Conservation (phyloP, 257 asterid genomes). For the Solanum ossicruentum region DNA sequence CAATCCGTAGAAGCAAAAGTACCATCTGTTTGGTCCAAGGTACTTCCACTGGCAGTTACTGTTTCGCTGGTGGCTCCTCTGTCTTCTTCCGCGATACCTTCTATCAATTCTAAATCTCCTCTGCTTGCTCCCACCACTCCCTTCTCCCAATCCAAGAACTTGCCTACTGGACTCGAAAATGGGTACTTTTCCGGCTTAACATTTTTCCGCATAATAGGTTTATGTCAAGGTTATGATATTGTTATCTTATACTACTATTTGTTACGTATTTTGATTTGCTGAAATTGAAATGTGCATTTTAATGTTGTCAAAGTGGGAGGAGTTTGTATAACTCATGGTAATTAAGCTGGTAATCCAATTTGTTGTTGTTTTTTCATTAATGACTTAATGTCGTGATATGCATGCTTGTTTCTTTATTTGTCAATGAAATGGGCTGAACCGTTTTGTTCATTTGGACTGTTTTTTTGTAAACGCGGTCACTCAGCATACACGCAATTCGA, state of each 20-base stretch:
- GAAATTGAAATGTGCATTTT: background rate
- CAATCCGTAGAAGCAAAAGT: background rate
- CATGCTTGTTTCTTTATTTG: background rate
- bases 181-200: constrained; percentile 23
- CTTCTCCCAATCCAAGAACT: constrained; percentile 67
- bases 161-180: constrained; percentile 66
- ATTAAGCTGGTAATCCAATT: background rate
- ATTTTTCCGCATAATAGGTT: background rate
- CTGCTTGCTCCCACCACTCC: constrained; percentile 44
- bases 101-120: constrained; percentile 31
- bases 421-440: background rate
- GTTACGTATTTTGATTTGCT: background rate
- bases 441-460: background rate
- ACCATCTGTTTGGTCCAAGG: constrained; percentile 6
- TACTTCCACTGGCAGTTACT: constrained; percentile 52
- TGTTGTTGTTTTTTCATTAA: background rate
- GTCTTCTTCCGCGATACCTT: constrained; percentile 69
- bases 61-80: constrained; percentile 47
- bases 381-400: background rate
- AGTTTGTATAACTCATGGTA: background rate
- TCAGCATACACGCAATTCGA: no score
- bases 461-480: no score
- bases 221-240: no score
- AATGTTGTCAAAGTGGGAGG: background rate
- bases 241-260: background rate